Evolutionary conservation across 2,329 filamentous ascomycete species (phyloP).

Genomic region (Trichoderma gracile): DNA sequence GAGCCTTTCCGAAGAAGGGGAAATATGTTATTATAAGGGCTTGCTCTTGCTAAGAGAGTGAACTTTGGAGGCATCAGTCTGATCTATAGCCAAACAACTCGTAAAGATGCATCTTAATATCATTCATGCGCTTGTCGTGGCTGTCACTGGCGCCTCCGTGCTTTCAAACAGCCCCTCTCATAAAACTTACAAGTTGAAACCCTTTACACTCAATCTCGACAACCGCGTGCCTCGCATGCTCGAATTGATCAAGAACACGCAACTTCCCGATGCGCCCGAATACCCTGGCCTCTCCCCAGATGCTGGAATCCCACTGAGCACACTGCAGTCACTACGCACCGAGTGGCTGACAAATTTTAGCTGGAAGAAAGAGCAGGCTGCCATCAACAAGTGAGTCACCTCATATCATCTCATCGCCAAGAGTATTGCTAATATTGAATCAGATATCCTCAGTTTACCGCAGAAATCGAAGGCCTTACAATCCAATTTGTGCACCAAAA

Average conservation of each 20-base stretch:
- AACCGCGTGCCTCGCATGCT: constrained; percentile 27
- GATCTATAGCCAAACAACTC: not conserved
- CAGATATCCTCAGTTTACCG: constrained; percentile 26
- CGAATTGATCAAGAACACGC: constrained; percentile 26
- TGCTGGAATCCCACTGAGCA: constrained; percentile 26
- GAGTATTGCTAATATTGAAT: too few species aligned
- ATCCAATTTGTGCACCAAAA: constrained; percentile 34
- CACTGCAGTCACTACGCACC: constrained; percentile 23
- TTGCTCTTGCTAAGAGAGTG: not conserved
- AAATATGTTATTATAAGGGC: not conserved
- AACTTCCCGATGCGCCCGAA: constrained; percentile 11
- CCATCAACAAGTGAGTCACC: constrained; percentile 27
- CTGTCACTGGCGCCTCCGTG: not conserved
- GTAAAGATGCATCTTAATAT: not conserved
- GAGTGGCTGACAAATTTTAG: constrained; percentile 29
- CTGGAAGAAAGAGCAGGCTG: constrained; percentile 29
- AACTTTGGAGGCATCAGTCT: not conserved
- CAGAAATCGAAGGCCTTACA: constrained; percentile 30
- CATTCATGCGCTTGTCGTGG: not conserved
- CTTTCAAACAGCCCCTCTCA: not conserved
- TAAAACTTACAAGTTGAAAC: not conserved
- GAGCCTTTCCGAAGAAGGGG: too few species aligned
- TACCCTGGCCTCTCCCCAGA: not conserved
- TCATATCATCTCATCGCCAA: not conserved
- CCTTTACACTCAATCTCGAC: not conserved